Percentiles rank a stretch among this genome's conserved stretches.
Evolutionary conservation across 78 protist species (phyloP).

Genomic region (Bodo saltans): DNA sequence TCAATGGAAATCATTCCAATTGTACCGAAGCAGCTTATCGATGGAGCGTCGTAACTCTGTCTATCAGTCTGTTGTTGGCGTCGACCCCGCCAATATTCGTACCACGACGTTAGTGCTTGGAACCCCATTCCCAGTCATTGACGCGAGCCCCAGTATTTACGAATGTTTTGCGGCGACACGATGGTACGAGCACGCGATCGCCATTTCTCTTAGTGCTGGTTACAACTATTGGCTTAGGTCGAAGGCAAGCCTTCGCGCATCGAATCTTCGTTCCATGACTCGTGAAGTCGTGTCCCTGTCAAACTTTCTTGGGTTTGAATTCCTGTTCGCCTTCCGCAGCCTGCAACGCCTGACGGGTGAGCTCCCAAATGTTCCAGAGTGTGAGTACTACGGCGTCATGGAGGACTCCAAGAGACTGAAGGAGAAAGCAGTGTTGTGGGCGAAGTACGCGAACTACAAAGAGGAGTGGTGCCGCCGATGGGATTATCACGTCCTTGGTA

Average conservation of each 20-base stretch:
- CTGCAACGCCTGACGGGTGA: not conserved
- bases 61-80: not conserved
- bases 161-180: not conserved
- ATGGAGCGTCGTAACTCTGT: not conserved
- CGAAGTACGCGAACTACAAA: not conserved
- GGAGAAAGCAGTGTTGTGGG: not conserved
- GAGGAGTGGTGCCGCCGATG: not conserved
- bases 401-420: not conserved
- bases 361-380: not conserved
- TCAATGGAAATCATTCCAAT: not conserved
- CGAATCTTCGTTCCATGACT: not conserved
- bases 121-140: not conserved
- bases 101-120: not conserved
- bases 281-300: not conserved
- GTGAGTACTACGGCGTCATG: not conserved
- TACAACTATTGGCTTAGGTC: not conserved
- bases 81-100: not conserved
- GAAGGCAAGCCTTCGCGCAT: not conserved
- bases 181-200: not conserved
- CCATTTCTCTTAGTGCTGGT: not conserved
- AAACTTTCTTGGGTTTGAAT: not conserved
- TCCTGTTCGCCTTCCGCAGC: not conserved
- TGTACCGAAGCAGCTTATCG: not conserved
- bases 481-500: not conserved
- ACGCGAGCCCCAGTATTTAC: not conserved